Conservation (phyloP, 2,329 filamentous ascomycete genomes). For the Chaetomium globosum region DNA sequence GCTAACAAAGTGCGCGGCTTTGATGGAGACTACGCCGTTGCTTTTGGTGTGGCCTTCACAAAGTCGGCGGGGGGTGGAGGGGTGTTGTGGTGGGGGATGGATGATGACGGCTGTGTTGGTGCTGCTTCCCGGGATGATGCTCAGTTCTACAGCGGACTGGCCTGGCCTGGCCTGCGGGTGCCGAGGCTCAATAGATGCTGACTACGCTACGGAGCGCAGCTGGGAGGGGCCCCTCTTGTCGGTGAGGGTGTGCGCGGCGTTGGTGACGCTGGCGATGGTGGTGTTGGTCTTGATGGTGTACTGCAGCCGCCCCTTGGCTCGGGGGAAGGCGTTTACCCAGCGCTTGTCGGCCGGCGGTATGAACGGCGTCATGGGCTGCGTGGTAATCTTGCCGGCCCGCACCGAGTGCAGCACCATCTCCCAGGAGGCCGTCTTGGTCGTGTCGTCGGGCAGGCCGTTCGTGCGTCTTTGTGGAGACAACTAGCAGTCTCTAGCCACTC, state of each 20-base stretch:
- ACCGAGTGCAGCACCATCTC: conserved; percentile 60
- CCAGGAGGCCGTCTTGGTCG: conserved; percentile 53
- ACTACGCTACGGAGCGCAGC: conserved; percentile 44
- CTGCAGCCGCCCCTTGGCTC: conserved; percentile 46
- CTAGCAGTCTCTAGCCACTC: conserved; percentile 54
- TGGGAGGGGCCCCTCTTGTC: conserved; percentile 41
- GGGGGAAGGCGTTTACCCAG: conserved; percentile 53
- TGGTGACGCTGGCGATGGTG: conserved; percentile 45
- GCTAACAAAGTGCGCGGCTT: conserved; percentile 36
- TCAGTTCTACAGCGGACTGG: conserved; percentile 41
- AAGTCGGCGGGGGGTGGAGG: conserved; percentile 32
- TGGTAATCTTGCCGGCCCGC: conserved; percentile 49
- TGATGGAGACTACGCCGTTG: conserved; percentile 38
- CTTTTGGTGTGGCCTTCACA: conserved; percentile 39
- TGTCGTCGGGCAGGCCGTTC: conserved; percentile 46
- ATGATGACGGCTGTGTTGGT: conserved; percentile 43
- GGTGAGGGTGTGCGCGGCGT: conserved; percentile 42
- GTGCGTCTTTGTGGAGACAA: conserved; percentile 50
- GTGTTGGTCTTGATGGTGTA: conserved; percentile 46
- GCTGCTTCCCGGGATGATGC: conserved; percentile 41
- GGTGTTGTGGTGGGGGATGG: conserved; percentile 47
- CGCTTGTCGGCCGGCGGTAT: conserved; percentile 41
- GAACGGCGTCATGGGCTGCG: conserved; percentile 37
- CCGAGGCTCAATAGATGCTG: conserved; percentile 48
- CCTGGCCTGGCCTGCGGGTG: conserved; percentile 41